Evolutionary conservation across 345 rosid species (phyloP).

Genomic region (Salix caprea): DNA sequence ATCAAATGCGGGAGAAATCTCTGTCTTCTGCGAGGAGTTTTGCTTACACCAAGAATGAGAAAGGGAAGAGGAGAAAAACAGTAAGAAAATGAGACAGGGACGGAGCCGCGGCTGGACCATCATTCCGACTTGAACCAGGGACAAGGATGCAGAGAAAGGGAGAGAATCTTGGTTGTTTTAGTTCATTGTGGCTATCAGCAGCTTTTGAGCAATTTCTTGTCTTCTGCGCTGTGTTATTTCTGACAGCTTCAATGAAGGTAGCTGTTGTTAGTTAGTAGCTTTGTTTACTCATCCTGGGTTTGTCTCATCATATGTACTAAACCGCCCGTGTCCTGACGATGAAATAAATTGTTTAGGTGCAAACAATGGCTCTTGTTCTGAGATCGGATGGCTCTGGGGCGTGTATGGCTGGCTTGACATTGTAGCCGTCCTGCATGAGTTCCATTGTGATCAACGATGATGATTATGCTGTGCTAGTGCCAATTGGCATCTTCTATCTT

Average conservation of each 20-base stretch:
- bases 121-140: background rate
- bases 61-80: constrained; percentile 7
- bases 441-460: background rate
- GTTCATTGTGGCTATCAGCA: background rate
- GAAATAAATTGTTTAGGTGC: too few species aligned
- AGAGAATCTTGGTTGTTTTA: background rate
- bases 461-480: background rate
- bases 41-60: constrained; percentile 2
- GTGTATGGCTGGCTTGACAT: too few species aligned
- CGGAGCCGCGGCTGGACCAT: constrained; percentile 13
- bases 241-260: constrained; percentile 27
- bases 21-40: background rate
- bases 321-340: background rate
- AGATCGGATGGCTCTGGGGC: too few species aligned
- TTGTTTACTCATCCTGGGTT: background rate
- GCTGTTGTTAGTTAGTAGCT: constrained; percentile 24
- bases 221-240: constrained; percentile 6
- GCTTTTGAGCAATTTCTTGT: constrained; percentile 2
- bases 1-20: background rate
- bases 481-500: background rate
- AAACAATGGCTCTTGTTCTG: too few species aligned
- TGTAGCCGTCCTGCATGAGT: constrained; percentile 1
- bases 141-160: background rate
- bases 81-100: background rate
- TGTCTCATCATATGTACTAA: constrained; percentile 1